Base-by-base conservation (phyloP, 805 yeast species). In the Candida yuanshanica region DNA sequence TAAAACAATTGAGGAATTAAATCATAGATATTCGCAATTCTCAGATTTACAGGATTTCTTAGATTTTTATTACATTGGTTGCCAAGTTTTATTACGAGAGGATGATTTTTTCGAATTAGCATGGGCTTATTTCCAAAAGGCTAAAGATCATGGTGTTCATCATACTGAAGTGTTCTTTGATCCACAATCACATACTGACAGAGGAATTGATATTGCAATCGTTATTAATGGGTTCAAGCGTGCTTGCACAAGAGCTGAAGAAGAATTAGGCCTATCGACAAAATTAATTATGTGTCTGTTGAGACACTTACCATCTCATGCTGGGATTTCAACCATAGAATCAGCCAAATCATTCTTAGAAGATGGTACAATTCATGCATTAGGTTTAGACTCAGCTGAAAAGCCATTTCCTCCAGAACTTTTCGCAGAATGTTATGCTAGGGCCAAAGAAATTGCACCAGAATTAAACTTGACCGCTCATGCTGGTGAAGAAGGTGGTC, bases 401-500 rank as follows among this genome's bases (percentile, higher is more conserved):
- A 75, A 67, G 46, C 89, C 87, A 25, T 80, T 81, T 63, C 91
- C 90, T 13, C 91, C 95, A 10, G 69, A 74, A 38, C 56, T 81
- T 37, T 86, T 84, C 54, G 64, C 63, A 12, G 84, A 81, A 37
- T 80, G 88, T 58, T 86, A 80, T 58, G 51, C 61, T 9, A 53
- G 58, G 17, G 72, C 83, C 7, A 68, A 66, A 41, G 63, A 66
- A 20, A 56, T 66, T 33, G 74, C 68, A 53, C 77, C 81, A 20
- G 63, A 74, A 20, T 72, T 81, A 41, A 72, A 77, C 31, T 68
- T 83, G 41, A 86, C 95, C 27, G 91, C 95, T 2, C 95, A 86
- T 55, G 95, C 93, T 3, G 95, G 95, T 53, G 95, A 86, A 63
- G 95, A 86, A 66, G 95, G 91, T 39, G 86, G 82, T 48, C 79